Conservation (phyloP, 371 early-diverging fungal genomes). For the Funneliformis caledonium region DNA sequence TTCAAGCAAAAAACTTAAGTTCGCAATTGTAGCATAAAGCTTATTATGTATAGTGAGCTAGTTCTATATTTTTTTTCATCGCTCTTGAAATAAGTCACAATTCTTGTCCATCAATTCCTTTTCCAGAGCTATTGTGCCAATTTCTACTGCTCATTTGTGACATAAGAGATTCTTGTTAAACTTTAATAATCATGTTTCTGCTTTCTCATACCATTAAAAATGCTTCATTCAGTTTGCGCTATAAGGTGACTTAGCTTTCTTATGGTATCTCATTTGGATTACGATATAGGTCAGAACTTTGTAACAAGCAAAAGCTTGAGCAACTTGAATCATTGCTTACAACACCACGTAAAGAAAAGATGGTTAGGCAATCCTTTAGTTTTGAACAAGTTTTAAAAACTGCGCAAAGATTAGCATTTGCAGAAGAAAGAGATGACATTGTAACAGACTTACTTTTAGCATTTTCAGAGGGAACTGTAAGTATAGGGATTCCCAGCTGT, state of each 20-base stretch:
- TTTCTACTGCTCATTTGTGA: background rate
- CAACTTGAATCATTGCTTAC: conserved; percentile 15
- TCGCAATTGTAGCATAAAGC: too few species aligned
- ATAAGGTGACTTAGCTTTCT: background rate
- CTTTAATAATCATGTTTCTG: background rate
- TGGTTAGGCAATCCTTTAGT: conserved; percentile 16
- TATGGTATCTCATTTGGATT: background rate
- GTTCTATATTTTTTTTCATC: too few species aligned
- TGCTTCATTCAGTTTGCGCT: conserved; percentile 11
- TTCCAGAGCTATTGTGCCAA: background rate
- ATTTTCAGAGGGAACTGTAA: background rate
- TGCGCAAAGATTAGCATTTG: background rate
- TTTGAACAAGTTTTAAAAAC: conserved; percentile 13
- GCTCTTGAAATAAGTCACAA: background rate
- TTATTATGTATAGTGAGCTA: too few species aligned
- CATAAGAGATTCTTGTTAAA: too few species aligned
- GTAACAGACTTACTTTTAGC: conserved; percentile 17
- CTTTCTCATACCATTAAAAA: background rate
- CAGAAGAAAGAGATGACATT: background rate
- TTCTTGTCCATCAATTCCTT: conserved; percentile 4
- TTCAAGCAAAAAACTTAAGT: too few species aligned
- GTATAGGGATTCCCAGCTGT: conserved; percentile 10
- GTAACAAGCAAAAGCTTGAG: conserved; percentile 11
- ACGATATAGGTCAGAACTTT: conserved; percentile 6
- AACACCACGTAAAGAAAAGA: conserved; percentile 3